Conservation (phyloP, 2,329 filamentous ascomycete species). For the Coniella vitis region DNA sequence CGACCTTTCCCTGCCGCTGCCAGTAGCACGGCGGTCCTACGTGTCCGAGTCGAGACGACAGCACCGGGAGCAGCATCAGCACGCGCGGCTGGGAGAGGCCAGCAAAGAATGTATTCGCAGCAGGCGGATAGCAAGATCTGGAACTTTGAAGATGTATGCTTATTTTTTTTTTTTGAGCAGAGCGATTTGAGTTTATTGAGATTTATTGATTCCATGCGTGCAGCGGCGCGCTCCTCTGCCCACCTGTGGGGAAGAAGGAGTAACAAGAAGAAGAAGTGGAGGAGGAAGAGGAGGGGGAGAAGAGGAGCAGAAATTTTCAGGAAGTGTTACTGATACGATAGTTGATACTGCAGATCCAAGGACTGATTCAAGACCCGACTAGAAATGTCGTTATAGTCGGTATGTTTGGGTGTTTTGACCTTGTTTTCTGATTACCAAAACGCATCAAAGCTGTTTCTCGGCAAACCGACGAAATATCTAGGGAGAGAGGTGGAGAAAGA, state of each 20-base stretch:
- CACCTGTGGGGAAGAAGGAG: neutral
- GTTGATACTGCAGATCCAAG: conserved; percentile 29
- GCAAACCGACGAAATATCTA: too few species aligned
- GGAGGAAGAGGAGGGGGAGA: neutral
- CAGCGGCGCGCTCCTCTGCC: neutral
- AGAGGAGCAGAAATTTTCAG: too few species aligned
- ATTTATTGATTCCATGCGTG: too few species aligned
- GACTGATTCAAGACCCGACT: conserved; percentile 25
- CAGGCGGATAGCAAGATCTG: conserved; percentile 34
- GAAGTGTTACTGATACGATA: neutral
- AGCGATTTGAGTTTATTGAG: too few species aligned
- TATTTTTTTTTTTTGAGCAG: too few species aligned
- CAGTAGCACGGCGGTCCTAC: neutral
- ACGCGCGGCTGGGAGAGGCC: too few species aligned
- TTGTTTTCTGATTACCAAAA: too few species aligned
- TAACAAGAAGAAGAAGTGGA: neutral
- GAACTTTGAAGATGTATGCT: conserved; percentile 37
- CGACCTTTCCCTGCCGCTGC: neutral
- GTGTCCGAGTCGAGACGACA: neutral
- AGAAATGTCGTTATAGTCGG: conserved; percentile 40
- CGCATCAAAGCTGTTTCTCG: too few species aligned
- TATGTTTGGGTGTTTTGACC: conserved; percentile 27
- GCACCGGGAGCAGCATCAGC: neutral
- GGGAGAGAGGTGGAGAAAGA: neutral
- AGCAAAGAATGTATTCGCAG: conserved; percentile 25